phyloP scores from a whole-genome alignment of 208 protist genomes.

The Cochliopodium minus region DNA sequence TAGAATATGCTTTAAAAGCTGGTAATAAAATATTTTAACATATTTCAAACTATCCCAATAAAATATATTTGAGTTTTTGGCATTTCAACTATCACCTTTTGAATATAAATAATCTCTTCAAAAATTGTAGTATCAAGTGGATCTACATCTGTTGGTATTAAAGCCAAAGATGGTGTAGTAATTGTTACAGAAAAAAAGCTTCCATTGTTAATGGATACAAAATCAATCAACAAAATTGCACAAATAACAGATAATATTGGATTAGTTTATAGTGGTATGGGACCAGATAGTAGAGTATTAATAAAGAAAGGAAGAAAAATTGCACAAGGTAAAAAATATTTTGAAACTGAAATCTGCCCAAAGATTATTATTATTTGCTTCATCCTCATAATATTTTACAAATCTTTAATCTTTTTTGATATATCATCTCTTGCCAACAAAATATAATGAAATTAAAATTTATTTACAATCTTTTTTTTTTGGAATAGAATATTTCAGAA shows the following conservation, averaged over 20 bases:
- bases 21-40: slow-evolving; percentile 51
- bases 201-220: slow-evolving; percentile 72
- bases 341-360: no score
- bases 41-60: not conserved
- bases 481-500: slow-evolving; percentile 66
- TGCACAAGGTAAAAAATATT: slow-evolving; percentile 72
- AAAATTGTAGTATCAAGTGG: slow-evolving; percentile 10
- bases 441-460: not conserved
- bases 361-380: no score
- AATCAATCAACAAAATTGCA: slow-evolving; percentile 78
- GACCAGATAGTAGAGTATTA: slow-evolving; percentile 89
- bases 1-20: slow-evolving; percentile 96
- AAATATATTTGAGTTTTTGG: not conserved
- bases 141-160: slow-evolving; percentile 68
- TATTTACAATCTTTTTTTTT: slow-evolving; percentile 15
- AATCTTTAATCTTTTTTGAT: no score
- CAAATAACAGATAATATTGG: slow-evolving; percentile 75
- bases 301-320: slow-evolving; percentile 77
- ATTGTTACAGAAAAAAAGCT: slow-evolving; percentile 97
- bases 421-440: slow-evolving; percentile 22
- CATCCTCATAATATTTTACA: no score
- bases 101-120: not conserved
- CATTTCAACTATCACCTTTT: not conserved
- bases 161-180: slow-evolving; percentile 92
- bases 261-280: slow-evolving; percentile 93